Base-by-base conservation (phyloP, 257 asterid genomes). In the Penstemon eatonii region DNA sequence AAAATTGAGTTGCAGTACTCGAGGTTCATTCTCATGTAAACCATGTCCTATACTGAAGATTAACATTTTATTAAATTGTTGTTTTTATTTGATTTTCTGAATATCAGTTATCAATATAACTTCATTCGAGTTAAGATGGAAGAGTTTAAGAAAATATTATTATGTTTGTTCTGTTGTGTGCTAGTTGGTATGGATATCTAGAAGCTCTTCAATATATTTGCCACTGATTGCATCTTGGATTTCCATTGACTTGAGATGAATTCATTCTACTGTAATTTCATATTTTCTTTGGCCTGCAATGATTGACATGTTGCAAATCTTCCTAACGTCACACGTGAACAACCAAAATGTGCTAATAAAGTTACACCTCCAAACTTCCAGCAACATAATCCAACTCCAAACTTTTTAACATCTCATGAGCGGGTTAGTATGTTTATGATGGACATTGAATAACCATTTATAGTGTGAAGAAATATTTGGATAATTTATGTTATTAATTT, bases 1-100 rank as follows among this genome's bases (percentile, higher is more conserved):
- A 57, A n/a, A 25, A 18, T 4, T 68, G 33, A 25, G 33, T 25
- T 25, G 33, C 33, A 25, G 33, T 67, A 42, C 54, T 13, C 7
- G 41, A 57, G 49, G 15, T 67, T 2, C 0, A 1, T 5, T 55
- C 60, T 55, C 25, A 37, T 36, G 47, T 56, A 7, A 44, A 46
- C 49, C 36, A 7, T 37, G 58, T 11, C 52, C 8, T 36, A 51
- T 33, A 68, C n/a, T 3, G n/a, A 33, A 55, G 61, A 52, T 53
- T 40, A 66, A 49, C 19, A 41, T 25, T 66, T 8, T 37, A 25
- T 55, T 56, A 19, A 58, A 18, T 49, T 15, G 55, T 58, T 62
- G 19, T 43, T 12, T 25, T 25, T 2, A 25, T 25, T 25, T 25
- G 33, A 25, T 25, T 25, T 25, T 25, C 33, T 25, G 33, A 25